phyloP scores from a whole-genome alignment of 108 stramenopile species.

The Skeletonema tropicum region DNA sequence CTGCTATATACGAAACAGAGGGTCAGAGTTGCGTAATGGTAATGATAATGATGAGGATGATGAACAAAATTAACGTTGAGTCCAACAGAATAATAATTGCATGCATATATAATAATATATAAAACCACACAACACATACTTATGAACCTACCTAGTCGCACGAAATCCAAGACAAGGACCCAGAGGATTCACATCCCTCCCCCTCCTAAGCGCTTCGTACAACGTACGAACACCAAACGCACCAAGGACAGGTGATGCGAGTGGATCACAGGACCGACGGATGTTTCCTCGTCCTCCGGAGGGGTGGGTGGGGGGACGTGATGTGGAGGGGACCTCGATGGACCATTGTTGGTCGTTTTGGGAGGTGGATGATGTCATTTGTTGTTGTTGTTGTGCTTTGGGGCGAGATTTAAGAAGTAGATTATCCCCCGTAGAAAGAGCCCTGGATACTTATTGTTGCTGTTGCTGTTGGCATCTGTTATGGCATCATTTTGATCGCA shows the following conservation, averaged over 20 bases:
- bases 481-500: too few species aligned
- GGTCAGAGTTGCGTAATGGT: neutral
- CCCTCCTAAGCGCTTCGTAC: slow-evolving; percentile 83
- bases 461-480: too few species aligned
- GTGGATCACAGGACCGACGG: slow-evolving; percentile 53
- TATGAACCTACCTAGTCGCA: slow-evolving; percentile 46
- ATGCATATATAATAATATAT: neutral
- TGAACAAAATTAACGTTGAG: neutral
- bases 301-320: slow-evolving; percentile 20
- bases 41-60: too few species aligned
- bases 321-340: slow-evolving; percentile 36
- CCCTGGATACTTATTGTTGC: too few species aligned
- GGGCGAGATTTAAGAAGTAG: too few species aligned
- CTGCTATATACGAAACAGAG: neutral
- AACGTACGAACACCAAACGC: slow-evolving; percentile 69
- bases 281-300: slow-evolving; percentile 35
- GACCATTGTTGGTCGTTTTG: slow-evolving; percentile 36
- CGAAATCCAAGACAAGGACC: slow-evolving; percentile 87
- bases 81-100: too few species aligned
- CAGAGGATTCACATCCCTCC: slow-evolving; percentile 71
- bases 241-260: slow-evolving; percentile 63
- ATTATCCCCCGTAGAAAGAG: too few species aligned
- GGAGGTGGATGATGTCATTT: neutral
- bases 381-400: too few species aligned
- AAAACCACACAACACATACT: too few species aligned